Base-by-base conservation (phyloP, 108 stramenopile species). In the Pelagomonas calceolata region DNA sequence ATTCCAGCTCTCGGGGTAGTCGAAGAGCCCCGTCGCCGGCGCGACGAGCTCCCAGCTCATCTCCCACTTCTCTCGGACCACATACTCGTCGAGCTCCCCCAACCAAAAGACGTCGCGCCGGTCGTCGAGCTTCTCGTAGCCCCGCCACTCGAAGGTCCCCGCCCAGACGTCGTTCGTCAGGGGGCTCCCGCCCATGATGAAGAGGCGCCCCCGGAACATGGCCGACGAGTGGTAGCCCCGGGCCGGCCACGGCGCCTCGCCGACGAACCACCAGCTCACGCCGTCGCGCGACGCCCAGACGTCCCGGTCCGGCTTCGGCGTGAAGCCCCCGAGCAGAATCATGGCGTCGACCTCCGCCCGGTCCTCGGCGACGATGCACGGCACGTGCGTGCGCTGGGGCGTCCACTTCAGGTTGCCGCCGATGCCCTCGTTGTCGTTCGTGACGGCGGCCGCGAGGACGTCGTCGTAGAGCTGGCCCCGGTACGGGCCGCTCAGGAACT, bases 111-210 rank as follows among this genome's bases (percentile, higher is more conserved):
- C 39, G 39, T 43, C 39, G 39, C 39, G 39, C 9, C 39, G 39
- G 9, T 12, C 39, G 9, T 5, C 39, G 21, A 26, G 21, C 21
- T 1, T 26, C 21, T 16, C 51, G 21, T 4, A 16, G 51, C 9
- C 44, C 76, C 81, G 75, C 63, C 34, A 44, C 30, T 75, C 66
- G 36, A 85, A 67, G 32, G 64, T 73, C 0, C 84, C 84, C 26
- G 60, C 65, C 90, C 90, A 91, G 35, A 89, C 86, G 51, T 88
- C 88, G 68, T 87, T 91, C 30, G 75, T 79, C 18, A 91, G 81
- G 29, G 90, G 90, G 18, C 86, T 83, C 15, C 90, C 90, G 0
- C 88, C 90, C 36, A 91, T 66, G 32, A 91, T 75, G 68, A 70
- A 86, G 29, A 86, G 32, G 51, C 80, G 79, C 4, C 76, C 77